Conservation (phyloP, 192 early-diverging fungal species). For the Dispira parvispora region DNA sequence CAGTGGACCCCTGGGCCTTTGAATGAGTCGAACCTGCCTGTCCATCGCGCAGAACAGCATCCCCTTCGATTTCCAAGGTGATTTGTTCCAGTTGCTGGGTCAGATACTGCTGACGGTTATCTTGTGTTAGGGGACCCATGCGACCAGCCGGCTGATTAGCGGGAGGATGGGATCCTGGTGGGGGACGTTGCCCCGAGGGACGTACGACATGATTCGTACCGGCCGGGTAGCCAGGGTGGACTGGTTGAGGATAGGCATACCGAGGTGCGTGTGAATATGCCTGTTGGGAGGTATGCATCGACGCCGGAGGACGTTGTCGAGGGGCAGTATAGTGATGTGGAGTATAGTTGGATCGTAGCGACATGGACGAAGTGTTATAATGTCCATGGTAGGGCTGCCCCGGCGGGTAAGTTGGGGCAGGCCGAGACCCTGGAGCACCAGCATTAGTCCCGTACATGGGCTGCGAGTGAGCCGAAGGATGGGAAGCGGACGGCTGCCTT, state of each 20-base stretch:
- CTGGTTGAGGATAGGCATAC: background rate
- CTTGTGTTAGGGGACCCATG: background rate
- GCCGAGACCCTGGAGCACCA: too few species aligned
- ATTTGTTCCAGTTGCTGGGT: slow-evolving; percentile 1
- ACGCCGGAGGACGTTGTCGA: background rate
- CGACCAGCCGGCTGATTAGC: background rate
- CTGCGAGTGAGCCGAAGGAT: too few species aligned
- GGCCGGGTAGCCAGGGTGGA: background rate
- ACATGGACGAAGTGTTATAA: too few species aligned
- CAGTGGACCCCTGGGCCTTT: background rate
- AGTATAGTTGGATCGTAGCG: too few species aligned
- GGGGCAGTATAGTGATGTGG: too few species aligned
- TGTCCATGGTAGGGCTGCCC: too few species aligned
- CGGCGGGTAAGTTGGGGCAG: too few species aligned
- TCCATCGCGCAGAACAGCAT: background rate
- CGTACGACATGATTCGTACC: background rate
- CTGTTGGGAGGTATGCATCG: background rate
- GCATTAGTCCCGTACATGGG: too few species aligned
- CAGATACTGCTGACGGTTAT: background rate
- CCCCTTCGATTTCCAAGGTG: slow-evolving; percentile 1
- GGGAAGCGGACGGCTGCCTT: too few species aligned
- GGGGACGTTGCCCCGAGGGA: background rate
- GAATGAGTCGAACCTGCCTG: too few species aligned
- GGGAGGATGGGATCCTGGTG: background rate
- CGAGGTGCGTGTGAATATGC: background rate